Percentiles rank a stretch among this genome's conserved stretches.
Conservation (phyloP, 306 rosid genomes). For the Mucuna pruriens region DNA sequence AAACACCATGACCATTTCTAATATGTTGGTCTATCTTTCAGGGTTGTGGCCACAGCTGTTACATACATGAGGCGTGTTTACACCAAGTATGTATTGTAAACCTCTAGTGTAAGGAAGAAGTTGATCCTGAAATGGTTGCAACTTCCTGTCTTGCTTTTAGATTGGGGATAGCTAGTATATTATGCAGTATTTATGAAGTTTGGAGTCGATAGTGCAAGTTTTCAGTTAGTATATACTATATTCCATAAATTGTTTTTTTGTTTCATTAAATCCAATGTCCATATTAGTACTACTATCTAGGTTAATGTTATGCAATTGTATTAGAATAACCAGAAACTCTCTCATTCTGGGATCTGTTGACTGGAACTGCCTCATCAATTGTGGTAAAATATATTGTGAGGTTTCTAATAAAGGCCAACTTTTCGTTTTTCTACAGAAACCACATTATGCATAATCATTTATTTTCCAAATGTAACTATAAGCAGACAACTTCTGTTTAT, state of each 20-base stretch:
- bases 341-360: background rate
- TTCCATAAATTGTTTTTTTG: conserved; percentile 18
- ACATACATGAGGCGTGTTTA: conserved; percentile 97
- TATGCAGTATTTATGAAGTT: conserved; percentile 30
- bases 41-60: conserved; percentile 97
- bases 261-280: background rate
- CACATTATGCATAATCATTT: background rate
- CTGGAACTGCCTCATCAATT: conserved; percentile 1
- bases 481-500: background rate
- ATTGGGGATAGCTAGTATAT: background rate
- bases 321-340: background rate
- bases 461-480: background rate
- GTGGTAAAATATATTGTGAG: background rate
- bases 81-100: conserved; percentile 63
- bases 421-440: background rate
- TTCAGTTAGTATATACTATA: background rate
- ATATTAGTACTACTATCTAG: background rate
- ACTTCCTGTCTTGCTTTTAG: conserved; percentile 27
- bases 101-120: conserved; percentile 10
- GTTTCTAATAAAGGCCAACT: background rate
- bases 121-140: conserved; percentile 10
- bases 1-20: conserved; percentile 15
- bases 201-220: background rate
- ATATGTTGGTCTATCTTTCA: conserved; percentile 50
- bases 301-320: background rate